Conservation (phyloP, 495 filamentous ascomycete genomes). For the Neurospora sp. region DNA sequence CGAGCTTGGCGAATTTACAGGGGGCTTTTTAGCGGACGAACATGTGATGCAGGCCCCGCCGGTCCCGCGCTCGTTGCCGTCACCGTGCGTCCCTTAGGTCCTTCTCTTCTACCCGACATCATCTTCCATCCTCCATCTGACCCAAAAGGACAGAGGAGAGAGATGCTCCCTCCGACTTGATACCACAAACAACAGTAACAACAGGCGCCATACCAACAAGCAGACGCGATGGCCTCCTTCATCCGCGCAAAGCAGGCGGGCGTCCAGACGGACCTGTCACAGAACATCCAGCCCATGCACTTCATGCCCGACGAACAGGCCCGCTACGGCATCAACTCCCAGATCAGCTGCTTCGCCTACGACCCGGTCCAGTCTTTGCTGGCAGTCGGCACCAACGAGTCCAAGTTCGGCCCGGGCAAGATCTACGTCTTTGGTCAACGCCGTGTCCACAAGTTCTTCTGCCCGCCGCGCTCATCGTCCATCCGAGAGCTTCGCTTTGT, state of each 20-base stretch:
- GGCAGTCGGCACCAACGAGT: conserved; percentile 82
- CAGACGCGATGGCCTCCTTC: conserved; percentile 62
- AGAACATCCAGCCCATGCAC: conserved; percentile 58
- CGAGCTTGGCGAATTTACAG: background rate
- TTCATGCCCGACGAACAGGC: conserved; percentile 77
- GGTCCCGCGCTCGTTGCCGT: background rate
- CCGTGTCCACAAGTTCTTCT: conserved; percentile 64
- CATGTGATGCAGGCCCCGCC: background rate
- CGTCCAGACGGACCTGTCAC: conserved; percentile 81
- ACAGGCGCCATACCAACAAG: background rate
- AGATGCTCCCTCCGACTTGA: background rate
- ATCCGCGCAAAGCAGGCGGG: conserved; percentile 87
- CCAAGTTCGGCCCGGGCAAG: conserved; percentile 63
- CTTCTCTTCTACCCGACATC: background rate
- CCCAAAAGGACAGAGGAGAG: background rate
- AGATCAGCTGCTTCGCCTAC: conserved; percentile 73
- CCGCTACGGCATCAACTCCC: conserved; percentile 80
- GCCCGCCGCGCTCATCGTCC: conserved; percentile 46
- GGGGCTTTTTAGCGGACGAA: background rate
- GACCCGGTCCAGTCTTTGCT: conserved; percentile 89
- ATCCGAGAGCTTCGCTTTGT: conserved; percentile 34
- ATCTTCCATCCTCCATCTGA: background rate
- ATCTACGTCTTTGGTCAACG: conserved; percentile 87
- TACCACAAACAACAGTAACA: background rate
- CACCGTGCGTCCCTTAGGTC: background rate